A percentile compares a stretch with the other conserved stretches of the same genome.
These are phyloP conservation scores for Candida buenavistaensis DNA, from an alignment of 1,139 yeast species.

Conservation along the genomic window DNA sequence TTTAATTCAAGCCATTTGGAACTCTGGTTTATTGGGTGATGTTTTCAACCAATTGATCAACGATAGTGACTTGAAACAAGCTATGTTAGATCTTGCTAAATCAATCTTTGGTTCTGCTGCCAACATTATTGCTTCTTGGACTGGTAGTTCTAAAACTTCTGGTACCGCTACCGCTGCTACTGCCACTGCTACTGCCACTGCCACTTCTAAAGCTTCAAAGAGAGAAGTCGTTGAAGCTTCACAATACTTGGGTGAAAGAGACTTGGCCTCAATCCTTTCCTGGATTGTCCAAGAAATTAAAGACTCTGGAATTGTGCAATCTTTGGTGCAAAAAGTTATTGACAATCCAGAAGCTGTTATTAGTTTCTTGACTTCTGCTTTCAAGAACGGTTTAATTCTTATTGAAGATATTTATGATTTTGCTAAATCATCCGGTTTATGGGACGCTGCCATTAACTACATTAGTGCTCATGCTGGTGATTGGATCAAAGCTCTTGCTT, in stretches of 20 bases:
- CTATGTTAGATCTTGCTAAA: slow-evolving; percentile 38
- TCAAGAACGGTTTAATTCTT: slow-evolving; percentile 34
- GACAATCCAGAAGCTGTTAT: slow-evolving; percentile 40
- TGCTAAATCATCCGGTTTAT: slow-evolving; percentile 42
- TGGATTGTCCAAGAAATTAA: slow-evolving; percentile 30
- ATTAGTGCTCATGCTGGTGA: slow-evolving; percentile 32
- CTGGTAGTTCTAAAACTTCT: slow-evolving; percentile 18
- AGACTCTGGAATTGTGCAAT: slow-evolving; percentile 37
- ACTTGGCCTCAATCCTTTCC: slow-evolving; percentile 28
- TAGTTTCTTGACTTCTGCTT: slow-evolving; percentile 33
- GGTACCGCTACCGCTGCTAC: slow-evolving; percentile 18
- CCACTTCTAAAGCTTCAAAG: slow-evolving; percentile 20
- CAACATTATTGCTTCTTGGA: slow-evolving; percentile 27
- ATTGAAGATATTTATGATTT: slow-evolving; percentile 38
- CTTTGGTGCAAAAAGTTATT: slow-evolving; percentile 34
- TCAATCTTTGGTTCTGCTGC: slow-evolving; percentile 34
- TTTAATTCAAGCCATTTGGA: slow-evolving; percentile 43
- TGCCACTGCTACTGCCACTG: slow-evolving; percentile 19
- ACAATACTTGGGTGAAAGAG: slow-evolving; percentile 40
- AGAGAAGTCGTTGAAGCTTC: slow-evolving; percentile 15
- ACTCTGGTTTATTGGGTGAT: slow-evolving; percentile 42
- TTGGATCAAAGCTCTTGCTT: slow-evolving; percentile 29
- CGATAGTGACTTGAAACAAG: slow-evolving; percentile 35
- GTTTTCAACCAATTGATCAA: slow-evolving; percentile 35
- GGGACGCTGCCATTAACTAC: slow-evolving; percentile 32